Evolutionary conservation across 495 filamentous ascomycete species (phyloP), one percentile per base, ranked within the genome.

Genomic region (Daldinia bambusicola): DNA sequence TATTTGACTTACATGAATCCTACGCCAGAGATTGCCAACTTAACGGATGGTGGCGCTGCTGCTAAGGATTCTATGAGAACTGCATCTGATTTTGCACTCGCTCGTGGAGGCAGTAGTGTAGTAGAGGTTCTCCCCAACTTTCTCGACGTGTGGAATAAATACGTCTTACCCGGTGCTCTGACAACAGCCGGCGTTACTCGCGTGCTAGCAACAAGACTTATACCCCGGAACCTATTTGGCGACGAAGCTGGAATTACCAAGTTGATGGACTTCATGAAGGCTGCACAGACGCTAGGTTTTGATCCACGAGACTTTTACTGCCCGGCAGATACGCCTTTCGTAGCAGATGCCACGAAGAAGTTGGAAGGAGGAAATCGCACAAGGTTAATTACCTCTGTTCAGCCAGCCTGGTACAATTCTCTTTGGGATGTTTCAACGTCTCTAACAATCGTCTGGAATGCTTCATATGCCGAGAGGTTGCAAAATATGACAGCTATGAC

Each of bases 1-100:
- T 80, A 72, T 48, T 69, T 83, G 43, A 75, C 82, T 58, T 75
- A 80, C 52, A 77, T 83, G 45, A 83, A 78, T 48, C 80, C 80
- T 0, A 40, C 78, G 38, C 73, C 81, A 22, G 18, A 13, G 43
- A 48, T 22, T 10, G 18, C 43, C 9, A 48, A 48, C 18, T 22
- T 48, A 48, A 22, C 43, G 2, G 18, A 48, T 10, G 43, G 20
- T 48, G 43, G 43, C 9, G 10, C 7, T 8, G 7, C 18, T 22
- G 18, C 43, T 4, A 48, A 10, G 43, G 9, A 0, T 20, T 48
- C 18, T 0, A 48, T 22, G 43, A 22, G 18, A 22, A 22, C 9
- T 22, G 18, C 2, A 13, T 48, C 18, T 4, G 9, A 48, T 0
- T 48, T 22, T 48, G 18, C 43, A 48, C 43, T 48, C 6, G 9